Percentiles rank a stretch among this genome's conserved stretches.
Evolutionary conservation across 2,329 filamentous ascomycete genomes (phyloP).

Genomic region (Apiospora saccharicola): DNA sequence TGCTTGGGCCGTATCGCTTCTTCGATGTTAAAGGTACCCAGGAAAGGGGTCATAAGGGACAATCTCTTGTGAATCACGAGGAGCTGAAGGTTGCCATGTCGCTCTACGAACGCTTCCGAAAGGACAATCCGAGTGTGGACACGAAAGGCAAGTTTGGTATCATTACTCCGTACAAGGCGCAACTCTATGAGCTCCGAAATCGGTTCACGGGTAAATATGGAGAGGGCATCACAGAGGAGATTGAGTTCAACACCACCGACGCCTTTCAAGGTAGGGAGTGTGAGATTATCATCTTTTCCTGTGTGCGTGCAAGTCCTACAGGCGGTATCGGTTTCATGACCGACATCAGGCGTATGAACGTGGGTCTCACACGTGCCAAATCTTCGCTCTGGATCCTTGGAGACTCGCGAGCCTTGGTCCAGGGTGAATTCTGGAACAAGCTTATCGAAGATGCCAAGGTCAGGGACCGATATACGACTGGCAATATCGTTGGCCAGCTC

Average conservation of each 20-base stretch:
- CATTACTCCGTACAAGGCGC: slow-evolving; percentile 97
- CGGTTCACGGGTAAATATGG: slow-evolving; percentile 79
- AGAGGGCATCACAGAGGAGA: slow-evolving; percentile 73
- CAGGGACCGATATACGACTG: slow-evolving; percentile 79
- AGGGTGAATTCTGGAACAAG: slow-evolving; percentile 90
- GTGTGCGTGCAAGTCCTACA: slow-evolving; percentile 89
- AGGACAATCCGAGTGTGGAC: slow-evolving; percentile 73
- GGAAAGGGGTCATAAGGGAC: slow-evolving; percentile 79
- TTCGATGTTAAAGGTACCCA: slow-evolving; percentile 95
- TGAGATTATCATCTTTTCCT: slow-evolving; percentile 98
- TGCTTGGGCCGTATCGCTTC: slow-evolving; percentile 94
- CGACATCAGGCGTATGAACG: slow-evolving; percentile 99
- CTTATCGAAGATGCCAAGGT: slow-evolving; percentile 82
- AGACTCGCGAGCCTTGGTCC: slow-evolving; percentile 83
- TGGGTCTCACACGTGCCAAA: slow-evolving; percentile 95
- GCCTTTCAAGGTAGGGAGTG: slow-evolving; percentile 97
- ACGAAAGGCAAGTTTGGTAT: slow-evolving; percentile 89
- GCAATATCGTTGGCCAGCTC: slow-evolving; percentile 60
- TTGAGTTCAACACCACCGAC: slow-evolving; percentile 99
- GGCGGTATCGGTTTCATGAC: slow-evolving; percentile 98
- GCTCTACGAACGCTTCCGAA: slow-evolving; percentile 80
- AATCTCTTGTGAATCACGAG: slow-evolving; percentile 87
- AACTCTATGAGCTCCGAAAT: slow-evolving; percentile 79
- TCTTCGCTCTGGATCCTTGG: slow-evolving; percentile 96
- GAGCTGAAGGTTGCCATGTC: slow-evolving; percentile 88